phyloP scores from a whole-genome alignment of 2,329 filamentous ascomycete species.

The Plectosphaerella cucumerina region DNA sequence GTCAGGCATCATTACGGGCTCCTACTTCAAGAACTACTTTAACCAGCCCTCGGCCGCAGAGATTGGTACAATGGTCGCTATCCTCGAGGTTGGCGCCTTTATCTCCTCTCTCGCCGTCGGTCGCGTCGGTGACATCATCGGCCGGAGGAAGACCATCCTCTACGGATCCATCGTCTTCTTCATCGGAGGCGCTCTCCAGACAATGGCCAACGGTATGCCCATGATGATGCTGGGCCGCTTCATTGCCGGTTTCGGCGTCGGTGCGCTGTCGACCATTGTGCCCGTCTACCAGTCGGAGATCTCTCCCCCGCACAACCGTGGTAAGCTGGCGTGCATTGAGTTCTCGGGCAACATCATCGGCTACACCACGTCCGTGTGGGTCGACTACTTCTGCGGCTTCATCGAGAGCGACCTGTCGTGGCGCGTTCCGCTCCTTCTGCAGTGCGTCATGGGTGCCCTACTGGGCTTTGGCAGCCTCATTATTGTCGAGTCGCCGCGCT shows the following conservation, averaged over 20 bases:
- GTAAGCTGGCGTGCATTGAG: constrained; percentile 94
- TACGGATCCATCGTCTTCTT: constrained; percentile 91
- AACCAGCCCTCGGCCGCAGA: constrained; percentile 80
- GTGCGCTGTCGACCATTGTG: constrained; percentile 85
- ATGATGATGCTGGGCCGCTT: constrained; percentile 88
- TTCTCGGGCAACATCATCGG: constrained; percentile 97
- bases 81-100: constrained; percentile 89
- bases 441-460: constrained; percentile 89
- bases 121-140: constrained; percentile 85
- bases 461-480: constrained; percentile 82
- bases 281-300: constrained; percentile 94
- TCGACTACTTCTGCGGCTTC: constrained; percentile 94
- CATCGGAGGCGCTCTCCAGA: constrained; percentile 79
- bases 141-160: constrained; percentile 82
- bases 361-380: constrained; percentile 96
- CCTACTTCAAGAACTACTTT: constrained; percentile 89
- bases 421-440: constrained; percentile 85
- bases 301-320: constrained; percentile 91
- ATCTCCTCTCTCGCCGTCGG: constrained; percentile 85
- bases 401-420: constrained; percentile 84
- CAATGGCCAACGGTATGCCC: constrained; percentile 73
- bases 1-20: constrained; percentile 71
- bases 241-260: constrained; percentile 80
- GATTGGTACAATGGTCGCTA: constrained; percentile 96
- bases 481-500: constrained; percentile 95